Base-by-base conservation (phyloP, 208 protist species). In the Leishmania amazonensis region DNA sequence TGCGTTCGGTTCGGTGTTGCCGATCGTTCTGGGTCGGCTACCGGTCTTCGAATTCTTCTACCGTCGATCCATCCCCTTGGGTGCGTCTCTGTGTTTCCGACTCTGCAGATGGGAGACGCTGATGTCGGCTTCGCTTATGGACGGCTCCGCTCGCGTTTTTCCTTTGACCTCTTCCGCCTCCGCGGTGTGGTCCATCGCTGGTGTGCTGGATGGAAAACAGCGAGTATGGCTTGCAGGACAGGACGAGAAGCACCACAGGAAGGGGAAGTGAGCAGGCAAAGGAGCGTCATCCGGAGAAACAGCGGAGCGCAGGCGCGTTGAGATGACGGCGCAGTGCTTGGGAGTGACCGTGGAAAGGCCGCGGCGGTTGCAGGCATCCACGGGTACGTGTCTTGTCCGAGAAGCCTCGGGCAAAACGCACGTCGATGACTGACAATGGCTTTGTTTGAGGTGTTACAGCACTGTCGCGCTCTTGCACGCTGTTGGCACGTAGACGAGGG, bases 161-260 rank as follows among this genome's bases (percentile, higher is more conserved):
- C 64, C 75, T 79, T 75, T 87, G 71, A 70, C 1, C 58, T 76
- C 35, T 51, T 49, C 73, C 42, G 9, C n/a, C 13, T 58, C n/a
- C 54, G n/a, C 49, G 6, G n/a, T n/a, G 24, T 17, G 71, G 24
- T 38, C 3, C 40, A 31, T n/a, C 40, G 62, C 31, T 68, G 62
- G 31, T 3, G 62, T 31, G 62, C 9, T 21, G 62, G 62, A 40
- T 28, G 31, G 21, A 15, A 68, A 35, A 31, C 62, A 40, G 62
- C 31, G 62, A 19, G 62, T 3, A 31, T 31, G 5, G 11, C 62
- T 13, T 42, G 62, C 15, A 21, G 31, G 58, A 9, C 58, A 13
- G 58, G 28, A 42, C 31, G 31, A 40, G 62, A 9, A 68, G 17
- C 57, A 31, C 57, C 57, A 62, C 28, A 31, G 57, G 6, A 31